These are phyloP conservation scores for Sabuloglossum arenarium DNA, from an alignment of 495 filamentous ascomycete genomes.

Conservation along the genomic window DNA sequence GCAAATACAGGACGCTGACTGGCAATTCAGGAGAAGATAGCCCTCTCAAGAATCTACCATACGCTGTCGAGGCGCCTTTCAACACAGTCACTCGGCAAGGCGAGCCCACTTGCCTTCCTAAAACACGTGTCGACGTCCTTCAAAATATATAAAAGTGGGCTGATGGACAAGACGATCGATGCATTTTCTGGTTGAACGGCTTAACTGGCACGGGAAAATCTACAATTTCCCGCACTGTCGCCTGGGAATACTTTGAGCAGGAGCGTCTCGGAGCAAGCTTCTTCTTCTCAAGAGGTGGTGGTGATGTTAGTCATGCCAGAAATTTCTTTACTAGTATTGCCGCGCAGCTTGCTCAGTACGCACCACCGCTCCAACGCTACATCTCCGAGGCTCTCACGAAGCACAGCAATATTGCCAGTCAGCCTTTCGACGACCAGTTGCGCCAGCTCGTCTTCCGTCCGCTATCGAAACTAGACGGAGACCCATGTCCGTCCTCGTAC, in stretches of 20 bases:
- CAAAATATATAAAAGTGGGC: slow-evolving; percentile 17
- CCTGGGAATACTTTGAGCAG: slow-evolving; percentile 5
- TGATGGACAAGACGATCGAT: slow-evolving; percentile 2
- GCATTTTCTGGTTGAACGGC: slow-evolving; percentile 25
- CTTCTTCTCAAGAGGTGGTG: slow-evolving; percentile 6
- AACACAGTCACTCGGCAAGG: no score
- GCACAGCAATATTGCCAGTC: slow-evolving; percentile 5
- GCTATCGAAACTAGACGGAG: slow-evolving; percentile 7
- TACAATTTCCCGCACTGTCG: slow-evolving; percentile 7
- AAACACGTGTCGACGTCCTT: slow-evolving; percentile 18
- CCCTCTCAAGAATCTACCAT: no score
- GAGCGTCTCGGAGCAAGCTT: slow-evolving; percentile 5
- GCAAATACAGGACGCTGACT: no score
- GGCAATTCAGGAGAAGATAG: no score
- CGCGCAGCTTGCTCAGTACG: not conserved
- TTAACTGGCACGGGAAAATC: slow-evolving; percentile 25
- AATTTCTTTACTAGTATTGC: slow-evolving; percentile 8
- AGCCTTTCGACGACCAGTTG: slow-evolving; percentile 7
- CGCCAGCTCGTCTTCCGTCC: slow-evolving; percentile 7
- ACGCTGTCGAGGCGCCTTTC: no score
- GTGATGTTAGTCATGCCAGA: slow-evolving; percentile 8
- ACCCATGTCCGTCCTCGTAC: not conserved
- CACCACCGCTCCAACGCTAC: not conserved
- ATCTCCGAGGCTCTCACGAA: slow-evolving; percentile 7
- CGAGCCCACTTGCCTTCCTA: slow-evolving; percentile 11